phyloP scores from a whole-genome alignment of 306 rosid species.

The Prunus armeniaca region DNA sequence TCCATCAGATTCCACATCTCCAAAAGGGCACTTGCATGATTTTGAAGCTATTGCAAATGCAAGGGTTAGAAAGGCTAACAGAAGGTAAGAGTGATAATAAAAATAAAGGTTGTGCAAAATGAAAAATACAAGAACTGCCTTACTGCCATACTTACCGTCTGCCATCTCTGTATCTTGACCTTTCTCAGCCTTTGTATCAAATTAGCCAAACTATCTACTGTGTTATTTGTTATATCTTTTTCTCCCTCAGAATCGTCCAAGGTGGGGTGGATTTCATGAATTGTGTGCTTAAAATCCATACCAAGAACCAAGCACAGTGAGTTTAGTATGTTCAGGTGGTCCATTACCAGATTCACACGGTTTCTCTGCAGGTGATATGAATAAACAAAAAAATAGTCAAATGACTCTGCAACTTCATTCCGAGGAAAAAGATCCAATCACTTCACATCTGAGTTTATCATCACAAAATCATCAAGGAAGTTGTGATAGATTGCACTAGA shows the following conservation, averaged over 20 bases:
- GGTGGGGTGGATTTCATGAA: conserved; percentile 38
- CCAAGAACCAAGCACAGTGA: conserved; percentile 46
- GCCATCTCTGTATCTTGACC: conserved; percentile 60
- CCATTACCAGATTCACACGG: conserved; percentile 48
- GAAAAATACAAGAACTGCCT: conserved; percentile 12
- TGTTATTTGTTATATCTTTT: conserved; percentile 39
- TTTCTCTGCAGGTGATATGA: conserved; percentile 34
- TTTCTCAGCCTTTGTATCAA: conserved; percentile 46
- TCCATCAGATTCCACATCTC: conserved; percentile 86
- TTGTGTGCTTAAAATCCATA: conserved; percentile 37
- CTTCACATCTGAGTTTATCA: not conserved
- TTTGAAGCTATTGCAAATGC: conserved; percentile 51
- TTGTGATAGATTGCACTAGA: not conserved
- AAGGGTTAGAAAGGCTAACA: conserved; percentile 8
- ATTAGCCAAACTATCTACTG: conserved; percentile 45
- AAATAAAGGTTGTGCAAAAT: not conserved
- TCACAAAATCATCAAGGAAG: not conserved
- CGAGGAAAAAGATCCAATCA: not conserved
- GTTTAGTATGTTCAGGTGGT: conserved; percentile 31
- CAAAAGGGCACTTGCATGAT: conserved; percentile 45
- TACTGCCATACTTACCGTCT: conserved; percentile 36
- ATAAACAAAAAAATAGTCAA: not conserved
- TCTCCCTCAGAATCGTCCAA: conserved; percentile 26
- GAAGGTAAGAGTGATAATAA: not conserved
- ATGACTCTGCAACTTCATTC: not conserved